A percentile compares a stretch with the other conserved stretches of the same genome.
Conservation (phyloP, 441 rosid species). For the Bocquillonia castaneifolia region DNA sequence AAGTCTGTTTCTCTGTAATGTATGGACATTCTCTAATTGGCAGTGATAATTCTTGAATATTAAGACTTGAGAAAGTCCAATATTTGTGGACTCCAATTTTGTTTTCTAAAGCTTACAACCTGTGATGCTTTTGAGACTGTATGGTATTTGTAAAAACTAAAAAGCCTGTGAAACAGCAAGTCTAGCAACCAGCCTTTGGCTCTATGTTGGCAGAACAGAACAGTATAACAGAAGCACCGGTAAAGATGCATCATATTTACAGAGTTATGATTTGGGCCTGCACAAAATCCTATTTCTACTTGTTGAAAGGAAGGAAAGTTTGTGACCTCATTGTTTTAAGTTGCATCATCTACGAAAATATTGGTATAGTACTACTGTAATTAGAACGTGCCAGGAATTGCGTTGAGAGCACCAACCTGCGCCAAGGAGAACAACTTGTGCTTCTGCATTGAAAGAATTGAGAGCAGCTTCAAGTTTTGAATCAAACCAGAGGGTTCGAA, state of each 20-base stretch:
- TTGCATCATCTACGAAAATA: background rate
- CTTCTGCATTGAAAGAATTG: constrained; percentile 39
- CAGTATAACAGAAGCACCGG: background rate
- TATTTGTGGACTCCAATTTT: background rate
- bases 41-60: background rate
- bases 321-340: background rate
- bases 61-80: background rate
- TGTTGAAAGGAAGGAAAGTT: background rate
- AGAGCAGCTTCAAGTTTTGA: constrained; percentile 71
- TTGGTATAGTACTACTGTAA: too few species aligned
- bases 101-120: background rate
- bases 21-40: background rate
- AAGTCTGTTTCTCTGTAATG: background rate
- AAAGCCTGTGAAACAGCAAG: background rate
- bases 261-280: background rate
- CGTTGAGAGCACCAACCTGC: constrained; percentile 62
- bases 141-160: too few species aligned
- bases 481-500: constrained; percentile 88
- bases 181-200: background rate
- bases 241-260: background rate
- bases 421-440: constrained; percentile 85
- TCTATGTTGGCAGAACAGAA: background rate
- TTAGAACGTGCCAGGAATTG: constrained; percentile 5
- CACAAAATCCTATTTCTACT: too few species aligned
- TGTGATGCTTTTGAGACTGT: background rate